Evolutionary conservation across 1,139 yeast species (phyloP), one percentile per base, ranked within the genome.

Genomic region (Scheffersomyces cryptocercus): DNA sequence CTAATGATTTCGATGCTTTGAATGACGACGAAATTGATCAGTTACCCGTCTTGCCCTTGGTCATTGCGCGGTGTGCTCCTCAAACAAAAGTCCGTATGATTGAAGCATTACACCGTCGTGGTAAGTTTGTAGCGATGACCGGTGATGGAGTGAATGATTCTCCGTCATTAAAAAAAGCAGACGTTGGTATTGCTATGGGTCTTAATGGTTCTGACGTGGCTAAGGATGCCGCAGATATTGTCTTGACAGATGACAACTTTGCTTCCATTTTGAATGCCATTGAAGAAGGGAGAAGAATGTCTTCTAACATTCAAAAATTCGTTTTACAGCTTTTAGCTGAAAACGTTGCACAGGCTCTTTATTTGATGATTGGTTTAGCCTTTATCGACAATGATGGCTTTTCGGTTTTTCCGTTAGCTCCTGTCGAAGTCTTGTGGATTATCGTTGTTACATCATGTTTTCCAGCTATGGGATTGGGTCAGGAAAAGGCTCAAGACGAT

Each of bases 211-310:
- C 83, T 1, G 84, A 79, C 57, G 84, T 79, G 37, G 84, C 84
- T 12, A 75, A 79, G 49, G 73, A 78, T 45, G 84, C 84, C 1
- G 74, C 82, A 8, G 84, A 79, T 56, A 74, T 79, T 65, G 81
- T 79, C 16, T 64, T 79, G 48, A 68, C 74, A 4, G 75, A 61
- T 66, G 78, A 77, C 52, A 77, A 77, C 51, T 77, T 77, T 59
- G 74, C 79, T 7, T 72, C 80, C 29, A 76, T 77, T 50, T 75
- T 76, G 55, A 68, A 73, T 50, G 82, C 82, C 7, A 68, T 75
- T 38, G 79, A 73, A 52, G 80, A 75, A 51, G 80, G 80, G 7
- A 66, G 80, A 46, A 61, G 78, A 41, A 75, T 75, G 67, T 68
- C 74, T 45, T 53, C 72, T 40, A 75, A 75, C 51, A 74, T 75